Evolutionary conservation across 75 land plant genomes (phyloP), one percentile per base, ranked within the genome.

Genomic region (Cupressus sempervirens): DNA sequence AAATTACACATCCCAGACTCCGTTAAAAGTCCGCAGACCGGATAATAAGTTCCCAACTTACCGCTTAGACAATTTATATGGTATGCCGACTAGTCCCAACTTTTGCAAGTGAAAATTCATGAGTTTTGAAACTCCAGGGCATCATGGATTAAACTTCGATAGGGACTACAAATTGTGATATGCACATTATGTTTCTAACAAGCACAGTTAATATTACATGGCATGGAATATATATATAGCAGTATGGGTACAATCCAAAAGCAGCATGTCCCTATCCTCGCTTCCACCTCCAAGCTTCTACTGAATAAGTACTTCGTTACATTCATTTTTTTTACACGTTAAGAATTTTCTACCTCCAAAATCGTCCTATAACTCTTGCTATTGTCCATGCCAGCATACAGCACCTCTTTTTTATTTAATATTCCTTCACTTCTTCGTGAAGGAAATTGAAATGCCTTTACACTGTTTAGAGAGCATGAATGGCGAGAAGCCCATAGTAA

Each of bases 401-500:
- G 48, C 50, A 26, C 50, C 50, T 43, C 81, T 43, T 77, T 43
- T 77, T 77, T 77, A 77, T 77, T 77, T 77, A 23, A 77, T 77
- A 26, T 77, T 45, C 43, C 81, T 77, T 77, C 81, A 43, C 81
- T 23, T 2, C 81, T 77, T 77, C 7, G 26, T 77, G 81, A 77
- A 77, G 81, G 14, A 43, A 77, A 43, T 3, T 36, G 46, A 43
- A 43, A 77, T 38, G 48, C 43, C 7, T 26, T 43, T 20, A 77
- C 46, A 77, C 3, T 43, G 29, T 43, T 77, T 77, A 26, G 46
- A 77, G 43, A 43, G 45, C 41, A 11, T 23, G 46, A 26, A 9
- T 77, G 81, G 46, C 81, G 10, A 77, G 81, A 77, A 77, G 81
- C 46, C 81, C 81, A 26, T 75, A 40, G 77, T 20, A 36, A 30